A percentile compares a stretch with the other conserved stretches of the same genome.
These are phyloP conservation scores for Candida adriatica DNA, from an alignment of 805 yeast genomes.

Conservation along the genomic window DNA sequence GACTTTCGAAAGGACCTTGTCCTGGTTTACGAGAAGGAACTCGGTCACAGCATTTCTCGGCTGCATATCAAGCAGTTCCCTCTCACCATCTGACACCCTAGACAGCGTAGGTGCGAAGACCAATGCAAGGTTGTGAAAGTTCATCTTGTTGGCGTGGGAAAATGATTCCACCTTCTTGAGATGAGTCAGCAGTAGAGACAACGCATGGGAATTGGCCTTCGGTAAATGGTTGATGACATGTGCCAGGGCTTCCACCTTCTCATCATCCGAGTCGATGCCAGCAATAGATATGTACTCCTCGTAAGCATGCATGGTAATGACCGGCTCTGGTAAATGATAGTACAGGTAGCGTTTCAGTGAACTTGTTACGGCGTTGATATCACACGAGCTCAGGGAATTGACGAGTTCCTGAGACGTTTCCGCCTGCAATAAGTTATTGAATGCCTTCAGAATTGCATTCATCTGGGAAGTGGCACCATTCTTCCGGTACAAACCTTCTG, in stretches of 20 bases:
- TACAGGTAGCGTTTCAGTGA: constrained; percentile 84
- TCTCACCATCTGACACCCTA: constrained; percentile 69
- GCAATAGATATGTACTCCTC: constrained; percentile 57
- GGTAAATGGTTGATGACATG: constrained; percentile 52
- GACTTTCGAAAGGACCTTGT: constrained; percentile 26
- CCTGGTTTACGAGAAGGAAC: constrained; percentile 48
- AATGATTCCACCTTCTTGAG: constrained; percentile 49
- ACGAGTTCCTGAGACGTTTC: constrained; percentile 30
- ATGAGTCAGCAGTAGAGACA: constrained; percentile 57
- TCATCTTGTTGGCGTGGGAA: constrained; percentile 69
- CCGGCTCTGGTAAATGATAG: constrained; percentile 68
- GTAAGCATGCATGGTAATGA: constrained; percentile 66
- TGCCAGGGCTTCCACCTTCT: constrained; percentile 33
- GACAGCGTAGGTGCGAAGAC: constrained; percentile 94
- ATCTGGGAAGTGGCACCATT: constrained; percentile 44
- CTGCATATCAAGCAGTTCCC: constrained; percentile 82
- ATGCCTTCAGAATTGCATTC: constrained; percentile 28
- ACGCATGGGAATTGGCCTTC: constrained; percentile 52
- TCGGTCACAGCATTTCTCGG: constrained; percentile 74
- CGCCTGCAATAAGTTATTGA: constrained; percentile 21
- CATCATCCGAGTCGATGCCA: constrained; percentile 22
- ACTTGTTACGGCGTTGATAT: constrained; percentile 81
- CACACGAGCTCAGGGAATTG: constrained; percentile 39
- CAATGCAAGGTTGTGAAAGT: constrained; percentile 70
- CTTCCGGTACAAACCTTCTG: constrained; percentile 87